phyloP scores from a whole-genome alignment of 495 filamentous ascomycete genomes.

The Tuber calosporum region DNA sequence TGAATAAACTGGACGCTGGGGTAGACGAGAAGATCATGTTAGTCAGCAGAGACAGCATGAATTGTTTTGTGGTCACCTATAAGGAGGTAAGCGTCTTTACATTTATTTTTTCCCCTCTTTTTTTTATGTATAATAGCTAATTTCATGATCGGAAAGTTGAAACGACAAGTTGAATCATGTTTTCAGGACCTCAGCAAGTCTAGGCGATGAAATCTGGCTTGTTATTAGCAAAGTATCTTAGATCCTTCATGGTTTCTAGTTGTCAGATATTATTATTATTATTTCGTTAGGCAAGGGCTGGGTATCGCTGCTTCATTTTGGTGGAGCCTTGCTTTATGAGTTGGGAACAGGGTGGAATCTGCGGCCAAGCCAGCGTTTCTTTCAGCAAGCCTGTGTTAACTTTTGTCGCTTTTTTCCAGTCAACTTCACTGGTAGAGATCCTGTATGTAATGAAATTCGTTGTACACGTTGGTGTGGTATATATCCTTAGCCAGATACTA shows the following conservation, averaged over 20 bases:
- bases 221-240: background rate
- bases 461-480: background rate
- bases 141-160: constrained; percentile 18
- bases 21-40: constrained; percentile 76
- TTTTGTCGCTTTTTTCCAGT: background rate
- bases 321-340: background rate
- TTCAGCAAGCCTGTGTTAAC: background rate
- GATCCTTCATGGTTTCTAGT: background rate
- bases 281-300: background rate
- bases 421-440: background rate
- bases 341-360: background rate
- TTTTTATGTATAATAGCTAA: background rate
- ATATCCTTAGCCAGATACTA: background rate
- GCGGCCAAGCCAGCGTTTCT: background rate
- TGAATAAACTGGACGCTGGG: constrained; percentile 91
- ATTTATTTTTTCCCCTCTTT: background rate
- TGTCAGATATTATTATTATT: background rate
- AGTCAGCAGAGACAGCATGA: constrained; percentile 82
- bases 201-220: background rate
- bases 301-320: background rate
- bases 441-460: background rate
- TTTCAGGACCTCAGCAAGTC: constrained; percentile 34
- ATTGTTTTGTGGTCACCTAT: constrained; percentile 75
- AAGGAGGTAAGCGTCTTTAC: constrained; percentile 51
- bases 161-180: constrained; percentile 32